Percentiles rank a stretch among this genome's conserved stretches.
Conservation (phyloP, 768 basidiomycete genomes). For the Exidia glandulosa region DNA sequence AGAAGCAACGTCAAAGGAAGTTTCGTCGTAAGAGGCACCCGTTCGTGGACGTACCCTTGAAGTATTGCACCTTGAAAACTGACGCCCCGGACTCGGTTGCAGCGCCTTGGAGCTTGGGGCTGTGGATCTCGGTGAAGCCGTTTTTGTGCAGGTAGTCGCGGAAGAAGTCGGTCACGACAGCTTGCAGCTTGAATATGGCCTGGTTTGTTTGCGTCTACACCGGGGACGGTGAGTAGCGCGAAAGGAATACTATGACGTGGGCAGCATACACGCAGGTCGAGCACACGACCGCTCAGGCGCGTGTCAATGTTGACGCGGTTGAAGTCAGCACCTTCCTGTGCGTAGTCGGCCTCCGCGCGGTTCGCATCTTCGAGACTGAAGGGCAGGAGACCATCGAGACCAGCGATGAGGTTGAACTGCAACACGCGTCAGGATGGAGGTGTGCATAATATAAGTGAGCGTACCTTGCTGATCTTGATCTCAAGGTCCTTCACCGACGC, state of each 20-base stretch:
- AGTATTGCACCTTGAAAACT: constrained; percentile 96
- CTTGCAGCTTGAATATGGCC: constrained; percentile 86
- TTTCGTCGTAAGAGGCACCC: not conserved
- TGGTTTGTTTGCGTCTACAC: constrained; percentile 86
- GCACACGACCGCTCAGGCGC: constrained; percentile 84
- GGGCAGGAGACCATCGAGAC: constrained; percentile 66
- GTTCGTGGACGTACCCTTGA: constrained; percentile 59
- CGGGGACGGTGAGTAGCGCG: not conserved
- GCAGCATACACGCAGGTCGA: constrained; percentile 69
- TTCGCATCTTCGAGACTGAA: constrained; percentile 91
- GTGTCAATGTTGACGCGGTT: constrained; percentile 86
- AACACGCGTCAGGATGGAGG: not conserved
- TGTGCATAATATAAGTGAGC: constrained; percentile 10
- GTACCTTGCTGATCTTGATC: constrained; percentile 70
- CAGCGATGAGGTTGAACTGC: constrained; percentile 74
- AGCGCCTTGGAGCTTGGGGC: constrained; percentile 92
- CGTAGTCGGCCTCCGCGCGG: constrained; percentile 65
- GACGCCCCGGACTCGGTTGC: constrained; percentile 95
- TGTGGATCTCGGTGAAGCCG: constrained; percentile 91
- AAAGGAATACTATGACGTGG: not conserved
- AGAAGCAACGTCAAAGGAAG: not conserved
- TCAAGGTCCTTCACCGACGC: constrained; percentile 83
- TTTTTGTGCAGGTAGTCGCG: constrained; percentile 62
- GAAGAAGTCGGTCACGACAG: constrained; percentile 83
- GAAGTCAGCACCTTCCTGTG: constrained; percentile 45